Evolutionary conservation across 1,139 yeast genomes (phyloP).

Genomic region (Suhomyces yuchorum): DNA sequence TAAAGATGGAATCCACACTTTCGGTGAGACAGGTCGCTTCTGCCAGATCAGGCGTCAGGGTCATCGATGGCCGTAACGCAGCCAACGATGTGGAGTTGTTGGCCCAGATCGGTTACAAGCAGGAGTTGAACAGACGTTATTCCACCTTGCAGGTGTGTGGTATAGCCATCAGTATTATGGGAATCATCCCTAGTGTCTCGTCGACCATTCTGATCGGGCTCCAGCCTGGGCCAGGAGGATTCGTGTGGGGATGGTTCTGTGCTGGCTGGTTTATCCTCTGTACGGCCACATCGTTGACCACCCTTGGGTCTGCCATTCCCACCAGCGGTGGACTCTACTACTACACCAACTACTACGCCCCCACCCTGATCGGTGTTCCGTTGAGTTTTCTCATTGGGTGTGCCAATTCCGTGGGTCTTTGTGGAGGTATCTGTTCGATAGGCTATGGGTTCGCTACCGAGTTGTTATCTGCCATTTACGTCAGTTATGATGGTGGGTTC

Average conservation of each 20-base stretch:
- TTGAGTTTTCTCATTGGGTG: slow-evolving; percentile 40
- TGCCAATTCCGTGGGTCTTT: slow-evolving; percentile 38
- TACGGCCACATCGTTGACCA: slow-evolving; percentile 66
- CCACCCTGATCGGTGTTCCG: slow-evolving; percentile 34
- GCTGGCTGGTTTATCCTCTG: slow-evolving; percentile 57
- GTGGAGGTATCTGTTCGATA: slow-evolving; percentile 43
- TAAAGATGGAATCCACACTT: slow-evolving; percentile 1
- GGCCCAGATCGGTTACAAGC: slow-evolving; percentile 57
- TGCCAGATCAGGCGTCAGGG: slow-evolving; percentile 8
- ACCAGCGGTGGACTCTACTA: slow-evolving; percentile 59
- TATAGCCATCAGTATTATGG: slow-evolving; percentile 56
- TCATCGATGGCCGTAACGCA: slow-evolving; percentile 30
- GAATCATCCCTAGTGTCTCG: slow-evolving; percentile 49
- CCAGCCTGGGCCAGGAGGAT: slow-evolving; percentile 57
- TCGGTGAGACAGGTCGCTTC: slow-evolving; percentile 3
- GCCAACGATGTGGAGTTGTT: slow-evolving; percentile 48
- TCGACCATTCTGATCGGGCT: slow-evolving; percentile 39
- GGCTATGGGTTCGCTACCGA: slow-evolving; percentile 42
- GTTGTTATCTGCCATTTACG: slow-evolving; percentile 37
- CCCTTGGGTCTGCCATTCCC: slow-evolving; percentile 66
- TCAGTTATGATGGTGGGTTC: slow-evolving; percentile 35
- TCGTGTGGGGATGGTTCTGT: slow-evolving; percentile 74
- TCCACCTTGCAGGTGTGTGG: slow-evolving; percentile 55
- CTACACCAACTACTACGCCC: slow-evolving; percentile 47
- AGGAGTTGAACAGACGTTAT: slow-evolving; percentile 49